Base-by-base conservation (phyloP, 345 rosid species). In the Pseudoturritis turrita region DNA sequence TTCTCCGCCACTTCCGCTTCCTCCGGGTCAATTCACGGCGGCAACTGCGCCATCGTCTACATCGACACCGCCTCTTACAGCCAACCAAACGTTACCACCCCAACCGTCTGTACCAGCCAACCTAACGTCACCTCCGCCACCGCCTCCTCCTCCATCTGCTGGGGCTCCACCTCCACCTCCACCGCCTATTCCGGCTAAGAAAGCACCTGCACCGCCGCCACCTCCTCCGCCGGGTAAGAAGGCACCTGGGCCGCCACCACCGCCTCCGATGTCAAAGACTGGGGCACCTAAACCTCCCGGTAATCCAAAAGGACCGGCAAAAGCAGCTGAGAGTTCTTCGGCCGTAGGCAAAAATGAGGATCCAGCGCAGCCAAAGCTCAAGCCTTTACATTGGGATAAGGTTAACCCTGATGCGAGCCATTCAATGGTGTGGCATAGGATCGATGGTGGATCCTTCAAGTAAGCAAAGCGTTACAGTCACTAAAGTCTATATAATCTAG, bases 311-410 rank as follows among this genome's bases (percentile, higher is more conserved):
- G 82, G 49, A 66, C 73, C 70, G 1, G 62, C 56, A 14, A 84
- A 71, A 39, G 9, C 59, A 45, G 74, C 33, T 8, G 64, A 68
- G 65, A 55, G 17, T 55, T 60, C 76, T 10, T 63, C 83, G 13
- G 71, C 84, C 47, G 37, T 72, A 11, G 52, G 47, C 49, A 65
- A 72, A 60, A 44, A 35, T 3, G 78, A 67, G 29, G 71, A 83
- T 70, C 25, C 44, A 7, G 77, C 68, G 9, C 80, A 82, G 51
- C 65, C 87, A 8, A 89, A 84, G 76, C 74, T 94, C 78, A 91
- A 86, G 88, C 95, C 98, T 29, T 68, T 91, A 77, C 98, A 91
- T 68, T 88, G 96, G 98, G 97, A 91, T 75, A 91, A 91, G 66
- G 76, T 91, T 46, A 83, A 85, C 31, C 80, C 80, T 65, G 84